Base-by-base conservation (phyloP, 2,329 filamentous ascomycete genomes). In the Sclerotiophoma versabilis region DNA sequence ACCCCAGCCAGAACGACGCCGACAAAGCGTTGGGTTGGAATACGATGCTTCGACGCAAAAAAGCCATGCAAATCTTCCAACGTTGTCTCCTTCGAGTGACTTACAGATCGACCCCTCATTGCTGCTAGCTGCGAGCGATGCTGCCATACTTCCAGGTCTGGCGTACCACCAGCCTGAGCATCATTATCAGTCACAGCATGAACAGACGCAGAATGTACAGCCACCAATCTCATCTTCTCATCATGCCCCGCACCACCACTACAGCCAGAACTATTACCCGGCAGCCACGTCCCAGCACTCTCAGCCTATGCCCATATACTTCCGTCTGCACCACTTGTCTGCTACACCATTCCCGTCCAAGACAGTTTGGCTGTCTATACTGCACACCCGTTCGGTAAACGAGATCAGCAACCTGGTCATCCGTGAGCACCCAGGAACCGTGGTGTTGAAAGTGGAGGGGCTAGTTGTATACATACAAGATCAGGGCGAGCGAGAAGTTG, bases 291-390 rank as follows among this genome's bases (percentile, higher is more conserved):
- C 55, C 32, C 61, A 63, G 7, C 57, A 52, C 8, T 52, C 52
- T 10, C 50, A 58, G 37, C 73, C 82, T 2, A 82, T 86, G 34
- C 81, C 87, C 2, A 82, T 90, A 11, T 92, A 87, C 74, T 83
- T 93, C 61, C 85, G 87, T n/a, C 80, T 91, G 5, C 84, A 89
- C 60, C 82, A 84, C 0, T 79, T 81, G n/a, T 90, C 87, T 3
- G 81, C 79, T 11, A 78, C 87, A 27, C 76, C 80, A 5, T 70
- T 69, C 58, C 76, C 70, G 43, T 70, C 70, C 62, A 81, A 79
- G 63, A 64, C 64, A 0, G 77, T 88, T 32, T 93, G 89, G 88
- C 83, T 91, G 34, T 84, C 82, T 27, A 87, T 87, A 12, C 74
- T 93, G 41, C 76, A 77, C 9, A 76, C 80, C 1, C 79, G 81